Percentiles rank a stretch among this genome's conserved stretches.
Evolutionary conservation across 2,329 filamentous ascomycete genomes (phyloP).

Genomic region (Metarhizium album): DNA sequence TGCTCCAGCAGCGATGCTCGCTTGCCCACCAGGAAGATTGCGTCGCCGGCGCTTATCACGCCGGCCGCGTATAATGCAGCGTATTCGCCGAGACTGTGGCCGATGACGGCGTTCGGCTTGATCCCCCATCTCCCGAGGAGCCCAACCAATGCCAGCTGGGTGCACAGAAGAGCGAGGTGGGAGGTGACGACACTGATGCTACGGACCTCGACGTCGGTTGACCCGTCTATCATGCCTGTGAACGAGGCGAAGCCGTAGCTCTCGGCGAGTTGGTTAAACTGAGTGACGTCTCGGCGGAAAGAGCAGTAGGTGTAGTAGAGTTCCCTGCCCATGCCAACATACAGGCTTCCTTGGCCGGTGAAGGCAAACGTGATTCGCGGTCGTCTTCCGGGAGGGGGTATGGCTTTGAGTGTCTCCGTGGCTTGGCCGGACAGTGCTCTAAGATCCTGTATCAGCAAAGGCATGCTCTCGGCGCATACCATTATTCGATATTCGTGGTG

Average conservation of each 20-base stretch:
- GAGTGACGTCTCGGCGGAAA: slow-evolving; percentile 23
- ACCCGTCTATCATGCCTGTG: slow-evolving; percentile 31
- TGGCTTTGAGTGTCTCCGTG: background rate
- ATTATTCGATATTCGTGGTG: slow-evolving; percentile 43
- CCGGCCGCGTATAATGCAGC: slow-evolving; percentile 61
- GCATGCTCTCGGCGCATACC: slow-evolving; percentile 29
- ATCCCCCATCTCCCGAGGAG: slow-evolving; percentile 31
- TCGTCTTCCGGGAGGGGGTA: background rate
- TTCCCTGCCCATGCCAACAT: slow-evolving; percentile 20
- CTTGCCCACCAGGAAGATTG: slow-evolving; percentile 59
- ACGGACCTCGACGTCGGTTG: slow-evolving; percentile 14
- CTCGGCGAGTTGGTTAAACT: slow-evolving; percentile 20
- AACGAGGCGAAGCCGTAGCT: slow-evolving; percentile 27
- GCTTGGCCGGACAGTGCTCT: background rate
- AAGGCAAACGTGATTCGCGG: slow-evolving; percentile 29
- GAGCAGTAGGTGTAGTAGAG: slow-evolving; percentile 20
- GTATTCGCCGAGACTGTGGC: slow-evolving; percentile 62
- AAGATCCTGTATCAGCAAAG: background rate
- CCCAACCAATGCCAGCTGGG: slow-evolving; percentile 30
- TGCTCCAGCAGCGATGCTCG: slow-evolving; percentile 55
- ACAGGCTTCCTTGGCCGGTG: slow-evolving; percentile 33
- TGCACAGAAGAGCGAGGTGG: slow-evolving; percentile 28
- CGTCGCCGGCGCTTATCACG: slow-evolving; percentile 59
- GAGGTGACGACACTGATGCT: slow-evolving; percentile 11
- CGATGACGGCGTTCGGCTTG: slow-evolving; percentile 42